Conservation (phyloP, 1,284 basidiomycete species). For the Pseudozyma thailandica region DNA sequence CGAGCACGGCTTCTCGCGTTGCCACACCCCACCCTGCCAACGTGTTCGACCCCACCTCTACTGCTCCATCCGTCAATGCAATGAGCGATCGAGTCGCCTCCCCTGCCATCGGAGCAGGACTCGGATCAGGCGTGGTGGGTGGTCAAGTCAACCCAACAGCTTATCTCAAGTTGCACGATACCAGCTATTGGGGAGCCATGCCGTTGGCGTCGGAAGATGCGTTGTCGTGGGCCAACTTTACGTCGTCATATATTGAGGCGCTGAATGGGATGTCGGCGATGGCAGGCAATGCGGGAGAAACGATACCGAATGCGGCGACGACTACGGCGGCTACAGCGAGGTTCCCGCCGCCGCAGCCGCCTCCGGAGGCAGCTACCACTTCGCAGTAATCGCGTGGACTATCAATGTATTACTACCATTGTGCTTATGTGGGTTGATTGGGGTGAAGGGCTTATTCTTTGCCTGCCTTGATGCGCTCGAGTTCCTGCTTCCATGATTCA, state of each 20-base stretch:
- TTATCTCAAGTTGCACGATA: constrained; percentile 46
- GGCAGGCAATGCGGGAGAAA: neutral
- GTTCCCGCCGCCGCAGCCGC: neutral
- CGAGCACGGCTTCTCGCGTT: constrained; percentile 1
- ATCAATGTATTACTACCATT: constrained; percentile 13
- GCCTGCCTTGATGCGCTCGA: constrained; percentile 56
- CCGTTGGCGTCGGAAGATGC: constrained; percentile 44
- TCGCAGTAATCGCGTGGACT: neutral
- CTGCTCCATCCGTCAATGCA: too few relatives aligned
- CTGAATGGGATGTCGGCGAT: constrained; percentile 37
- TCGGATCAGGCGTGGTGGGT: neutral
- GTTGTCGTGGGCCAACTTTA: constrained; percentile 51
- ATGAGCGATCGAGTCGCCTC: neutral
- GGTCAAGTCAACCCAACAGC: constrained; percentile 33
- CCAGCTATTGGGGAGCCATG: constrained; percentile 53
- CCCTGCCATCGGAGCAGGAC: neutral
- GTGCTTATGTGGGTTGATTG: neutral
- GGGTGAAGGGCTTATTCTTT: constrained; percentile 14
- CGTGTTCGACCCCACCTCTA: constrained; percentile 8
- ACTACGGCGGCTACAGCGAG: neutral
- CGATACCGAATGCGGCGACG: neutral
- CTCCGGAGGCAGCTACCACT: neutral
- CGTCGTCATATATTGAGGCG: constrained; percentile 46
- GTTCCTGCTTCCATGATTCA: constrained; percentile 54
- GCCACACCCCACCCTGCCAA: neutral